Evolutionary conservation across 306 rosid genomes (phyloP), one percentile per base, ranked within the genome.

Genomic region (Arachis hypogaea): DNA sequence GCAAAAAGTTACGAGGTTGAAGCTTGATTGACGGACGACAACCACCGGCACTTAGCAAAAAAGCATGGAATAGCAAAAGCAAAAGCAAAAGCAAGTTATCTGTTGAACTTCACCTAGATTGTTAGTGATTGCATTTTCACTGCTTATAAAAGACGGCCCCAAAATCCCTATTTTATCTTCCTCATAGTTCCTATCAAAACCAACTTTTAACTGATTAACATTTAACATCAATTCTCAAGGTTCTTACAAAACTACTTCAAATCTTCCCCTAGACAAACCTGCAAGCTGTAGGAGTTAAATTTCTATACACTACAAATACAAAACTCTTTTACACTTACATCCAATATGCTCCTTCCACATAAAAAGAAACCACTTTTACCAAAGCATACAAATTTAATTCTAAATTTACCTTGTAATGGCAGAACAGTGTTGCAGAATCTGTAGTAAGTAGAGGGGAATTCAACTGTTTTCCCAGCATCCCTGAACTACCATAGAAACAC

Each of bases 381-480:
- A 2, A 22, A 22, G 38, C 38, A 33, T 33, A 22, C 0, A 22
- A 22, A 22, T 22, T 22, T 22, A 22, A 22, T 22, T 22, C 28
- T 22, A 56, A 56, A 72, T 78, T 78, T 65, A 88, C 97, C 68
- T 79, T n/a, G 62, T 83, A 77, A 74, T 14, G 82, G 73, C 18
- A 70, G 72, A 78, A 64, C n/a, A 73, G 76, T 65, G 89, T 30
- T 4, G 85, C 85, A 46, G 71, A 83, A 85, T 78, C 82, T 80
- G 65, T 40, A 64, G 88, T 73, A 44, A 82, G 65, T 30, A 88
- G 46, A 69, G 98, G 89, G 68, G 84, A 93, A 59, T 82, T 82
- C 73, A 83, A 78, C 29, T 84, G 83, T 67, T 78, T 82, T 43
- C 84, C 89, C 55, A 90, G 78, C 92, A 90, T 86, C 84, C 86